A percentile compares a stretch with the other conserved stretches of the same genome.
Evolutionary conservation across 768 basidiomycete species (phyloP).

Genomic region (Suillus occidentalis): DNA sequence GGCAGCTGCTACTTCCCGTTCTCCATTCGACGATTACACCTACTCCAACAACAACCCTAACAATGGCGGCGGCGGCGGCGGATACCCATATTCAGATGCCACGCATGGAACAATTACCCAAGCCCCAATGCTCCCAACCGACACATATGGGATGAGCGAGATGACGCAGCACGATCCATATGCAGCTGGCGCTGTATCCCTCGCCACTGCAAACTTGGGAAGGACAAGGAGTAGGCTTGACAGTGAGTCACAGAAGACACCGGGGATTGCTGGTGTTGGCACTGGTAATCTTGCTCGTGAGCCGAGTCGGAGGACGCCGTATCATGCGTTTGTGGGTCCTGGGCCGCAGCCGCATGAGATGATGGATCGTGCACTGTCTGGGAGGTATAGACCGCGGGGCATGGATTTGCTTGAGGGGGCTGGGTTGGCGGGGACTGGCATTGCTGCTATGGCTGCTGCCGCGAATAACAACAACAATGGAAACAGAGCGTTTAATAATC

Average conservation of each 20-base stretch:
- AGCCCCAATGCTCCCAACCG: slow-evolving; percentile 42
- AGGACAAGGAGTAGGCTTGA: slow-evolving; percentile 28
- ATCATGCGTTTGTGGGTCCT: slow-evolving; percentile 40
- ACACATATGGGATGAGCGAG: slow-evolving; percentile 55
- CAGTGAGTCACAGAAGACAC: slow-evolving; percentile 32
- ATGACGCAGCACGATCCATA: slow-evolving; percentile 41
- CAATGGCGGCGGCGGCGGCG: slow-evolving; percentile 18
- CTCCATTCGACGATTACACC: slow-evolving; percentile 52
- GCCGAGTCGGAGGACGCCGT: slow-evolving; percentile 33
- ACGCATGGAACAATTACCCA: slow-evolving; percentile 60
- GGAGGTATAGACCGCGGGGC: slow-evolving; percentile 21
- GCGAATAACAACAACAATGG: too few species aligned
- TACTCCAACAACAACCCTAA: slow-evolving; percentile 27
- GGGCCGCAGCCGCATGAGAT: slow-evolving; percentile 21
- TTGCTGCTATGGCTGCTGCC: slow-evolving; percentile 14
- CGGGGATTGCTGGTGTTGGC: slow-evolving; percentile 41
- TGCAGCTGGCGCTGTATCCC: slow-evolving; percentile 20
- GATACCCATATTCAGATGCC: slow-evolving; percentile 45
- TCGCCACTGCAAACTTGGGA: slow-evolving; percentile 20
- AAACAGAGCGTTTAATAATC: too few species aligned
- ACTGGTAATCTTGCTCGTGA: slow-evolving; percentile 30
- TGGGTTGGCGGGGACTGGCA: slow-evolving; percentile 20
- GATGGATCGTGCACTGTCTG: slow-evolving; percentile 13
- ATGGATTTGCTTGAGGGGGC: slow-evolving; percentile 29
- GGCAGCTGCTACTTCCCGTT: slow-evolving; percentile 52